A percentile compares a stretch with the other conserved stretches of the same genome.
Conservation (phyloP, 2,329 filamentous ascomycete genomes). For the Fusarium phyllophilum region DNA sequence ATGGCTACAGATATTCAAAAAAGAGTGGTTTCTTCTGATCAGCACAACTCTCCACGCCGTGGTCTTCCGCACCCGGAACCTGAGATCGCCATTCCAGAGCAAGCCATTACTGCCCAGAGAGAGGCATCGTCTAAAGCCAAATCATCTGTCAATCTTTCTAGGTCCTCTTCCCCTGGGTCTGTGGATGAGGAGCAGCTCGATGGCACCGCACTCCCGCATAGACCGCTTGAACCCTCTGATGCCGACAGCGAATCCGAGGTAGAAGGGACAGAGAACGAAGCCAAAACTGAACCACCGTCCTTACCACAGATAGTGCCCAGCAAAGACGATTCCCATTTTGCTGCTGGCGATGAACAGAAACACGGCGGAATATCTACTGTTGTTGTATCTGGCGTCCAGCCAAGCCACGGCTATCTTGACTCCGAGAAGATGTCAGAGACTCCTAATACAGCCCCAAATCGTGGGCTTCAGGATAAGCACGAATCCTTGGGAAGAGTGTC, state of each 20-base stretch:
- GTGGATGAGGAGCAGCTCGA: neutral
- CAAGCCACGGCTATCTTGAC: neutral
- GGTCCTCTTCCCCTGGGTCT: neutral
- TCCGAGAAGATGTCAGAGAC: neutral
- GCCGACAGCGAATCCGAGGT: constrained; percentile 15
- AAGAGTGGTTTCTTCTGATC: neutral
- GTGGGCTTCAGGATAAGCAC: neutral
- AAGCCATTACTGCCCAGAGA: neutral
- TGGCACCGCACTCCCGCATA: neutral
- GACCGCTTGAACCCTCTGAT: neutral
- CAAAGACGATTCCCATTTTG: neutral
- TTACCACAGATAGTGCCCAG: neutral
- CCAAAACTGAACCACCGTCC: neutral
- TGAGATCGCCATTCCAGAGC: neutral
- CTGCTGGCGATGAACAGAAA: neutral
- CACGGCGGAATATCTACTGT: neutral
- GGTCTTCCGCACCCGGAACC: neutral
- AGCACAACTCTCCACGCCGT: neutral
- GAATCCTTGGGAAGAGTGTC: neutral
- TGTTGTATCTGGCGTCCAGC: neutral
- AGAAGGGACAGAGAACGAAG: neutral
- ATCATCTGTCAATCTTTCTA: neutral
- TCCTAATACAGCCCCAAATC: neutral
- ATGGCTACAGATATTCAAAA: neutral
- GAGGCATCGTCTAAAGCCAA: neutral